These are phyloP conservation scores for Patellifolia procumbens DNA, from an alignment of 179 eudicot genomes.

Conservation along the genomic window DNA sequence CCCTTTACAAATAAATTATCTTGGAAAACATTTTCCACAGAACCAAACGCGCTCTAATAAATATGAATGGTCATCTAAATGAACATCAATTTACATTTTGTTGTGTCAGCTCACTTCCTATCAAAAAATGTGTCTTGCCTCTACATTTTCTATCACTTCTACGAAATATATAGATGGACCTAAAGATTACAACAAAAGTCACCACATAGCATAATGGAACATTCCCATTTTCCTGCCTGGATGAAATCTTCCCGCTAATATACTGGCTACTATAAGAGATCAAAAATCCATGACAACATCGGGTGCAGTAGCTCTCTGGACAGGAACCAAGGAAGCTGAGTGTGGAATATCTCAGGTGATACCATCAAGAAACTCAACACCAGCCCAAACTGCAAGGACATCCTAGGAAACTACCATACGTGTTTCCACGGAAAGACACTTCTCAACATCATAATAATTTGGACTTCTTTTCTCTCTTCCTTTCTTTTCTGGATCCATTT, in stretches of 20 bases:
- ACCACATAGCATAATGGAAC: neutral
- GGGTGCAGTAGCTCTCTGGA: neutral
- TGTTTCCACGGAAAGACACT: neutral
- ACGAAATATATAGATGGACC: neutral
- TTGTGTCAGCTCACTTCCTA: neutral
- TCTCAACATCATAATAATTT: constrained; percentile 18
- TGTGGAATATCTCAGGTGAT: neutral
- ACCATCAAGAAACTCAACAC: neutral
- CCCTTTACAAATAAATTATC: too few relatives aligned
- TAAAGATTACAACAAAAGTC: neutral
- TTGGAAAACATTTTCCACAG: too few relatives aligned
- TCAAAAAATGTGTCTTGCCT: neutral
- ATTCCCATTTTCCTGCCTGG: neutral
- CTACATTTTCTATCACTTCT: neutral
- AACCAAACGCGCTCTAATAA: neutral
- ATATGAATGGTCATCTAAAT: neutral
- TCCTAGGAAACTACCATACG: neutral
- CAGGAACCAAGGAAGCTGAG: neutral
- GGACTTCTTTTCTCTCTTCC: constrained; percentile 40
- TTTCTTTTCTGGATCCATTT: constrained; percentile 43
- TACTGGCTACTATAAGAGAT: neutral
- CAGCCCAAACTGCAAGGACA: neutral
- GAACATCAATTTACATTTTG: neutral
- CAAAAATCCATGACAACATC: neutral
- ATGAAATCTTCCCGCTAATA: neutral